Evolutionary conservation across 768 basidiomycete genomes (phyloP).

Genomic region (Agaricus subrufescens): DNA sequence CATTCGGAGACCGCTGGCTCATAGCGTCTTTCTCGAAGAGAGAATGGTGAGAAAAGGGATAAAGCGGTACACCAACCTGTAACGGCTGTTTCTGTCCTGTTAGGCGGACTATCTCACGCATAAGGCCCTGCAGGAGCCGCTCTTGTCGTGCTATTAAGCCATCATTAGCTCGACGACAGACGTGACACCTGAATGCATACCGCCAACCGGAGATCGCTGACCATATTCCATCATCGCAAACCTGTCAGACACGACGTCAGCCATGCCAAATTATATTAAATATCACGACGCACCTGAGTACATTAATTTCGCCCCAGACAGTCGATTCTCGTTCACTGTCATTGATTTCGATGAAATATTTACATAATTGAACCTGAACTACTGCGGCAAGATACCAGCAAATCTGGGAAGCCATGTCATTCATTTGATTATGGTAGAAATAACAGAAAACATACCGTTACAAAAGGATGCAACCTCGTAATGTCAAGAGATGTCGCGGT

Average conservation of each 20-base stretch:
- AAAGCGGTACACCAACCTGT: conserved; percentile 75
- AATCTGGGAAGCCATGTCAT: conserved; percentile 42
- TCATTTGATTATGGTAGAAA: conserved; percentile 3
- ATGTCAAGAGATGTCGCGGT: conserved; percentile 83
- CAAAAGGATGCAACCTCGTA: conserved; percentile 75
- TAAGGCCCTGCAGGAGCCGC: conserved; percentile 72
- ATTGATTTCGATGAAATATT: conserved; percentile 79
- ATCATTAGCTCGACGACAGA: conserved; percentile 3
- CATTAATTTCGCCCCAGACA: conserved; percentile 86
- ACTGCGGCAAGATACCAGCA: conserved; percentile 91
- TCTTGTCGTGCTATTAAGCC: conserved; percentile 67
- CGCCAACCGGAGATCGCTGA: conserved; percentile 73
- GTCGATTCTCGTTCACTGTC: conserved; percentile 69
- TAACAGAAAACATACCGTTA: conserved; percentile 47
- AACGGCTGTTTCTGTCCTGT: conserved; percentile 78
- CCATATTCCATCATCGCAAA: conserved; percentile 85
- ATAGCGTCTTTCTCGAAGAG: conserved; percentile 50
- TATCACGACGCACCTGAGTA: conserved; percentile 51
- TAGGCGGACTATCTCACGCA: conserved; percentile 81
- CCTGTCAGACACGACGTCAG: conserved; percentile 29
- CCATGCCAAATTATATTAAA: not conserved
- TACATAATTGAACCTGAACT: conserved; percentile 82
- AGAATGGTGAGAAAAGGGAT: conserved; percentile 71
- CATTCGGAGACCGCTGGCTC: not conserved
- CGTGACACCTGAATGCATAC: conserved; percentile 37